A percentile compares a stretch with the other conserved stretches of the same genome.
phyloP scores from a whole-genome alignment of 208 protist genomes.

The Tritrichomonas foetus region DNA sequence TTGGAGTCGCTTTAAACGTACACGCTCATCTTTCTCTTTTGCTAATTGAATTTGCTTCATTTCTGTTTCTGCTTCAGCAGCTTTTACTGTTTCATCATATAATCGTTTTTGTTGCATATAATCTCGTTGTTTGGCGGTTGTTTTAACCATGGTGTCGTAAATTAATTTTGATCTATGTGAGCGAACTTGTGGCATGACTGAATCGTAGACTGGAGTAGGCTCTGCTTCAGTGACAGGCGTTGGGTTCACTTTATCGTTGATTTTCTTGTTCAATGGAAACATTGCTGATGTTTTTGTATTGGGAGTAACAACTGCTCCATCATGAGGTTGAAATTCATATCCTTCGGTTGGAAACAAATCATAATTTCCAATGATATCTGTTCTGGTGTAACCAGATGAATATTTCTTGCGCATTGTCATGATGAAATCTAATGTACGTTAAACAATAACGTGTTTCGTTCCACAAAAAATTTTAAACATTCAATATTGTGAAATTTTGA shows the following conservation, averaged over 20 bases:
- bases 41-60: neutral
- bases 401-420: too few relatives aligned
- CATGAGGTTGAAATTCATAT: slow-evolving; percentile 22
- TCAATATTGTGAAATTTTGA: too few relatives aligned
- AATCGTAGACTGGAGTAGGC: neutral
- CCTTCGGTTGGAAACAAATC: neutral
- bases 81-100: neutral
- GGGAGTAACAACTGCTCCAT: too few relatives aligned
- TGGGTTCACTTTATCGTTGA: neutral
- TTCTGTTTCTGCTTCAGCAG: neutral
- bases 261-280: neutral
- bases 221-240: neutral
- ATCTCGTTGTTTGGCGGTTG: neutral
- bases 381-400: neutral
- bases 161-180: neutral
- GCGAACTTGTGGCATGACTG: neutral
- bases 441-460: too few relatives aligned
- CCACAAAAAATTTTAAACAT: too few relatives aligned
- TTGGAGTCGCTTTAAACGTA: neutral
- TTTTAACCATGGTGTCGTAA: neutral
- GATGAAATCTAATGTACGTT: too few relatives aligned
- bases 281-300: neutral
- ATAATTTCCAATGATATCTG: neutral
- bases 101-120: neutral
- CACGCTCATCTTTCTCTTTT: neutral